Conservation (phyloP, 305 asterid species). For the Plantago lanceolata region DNA sequence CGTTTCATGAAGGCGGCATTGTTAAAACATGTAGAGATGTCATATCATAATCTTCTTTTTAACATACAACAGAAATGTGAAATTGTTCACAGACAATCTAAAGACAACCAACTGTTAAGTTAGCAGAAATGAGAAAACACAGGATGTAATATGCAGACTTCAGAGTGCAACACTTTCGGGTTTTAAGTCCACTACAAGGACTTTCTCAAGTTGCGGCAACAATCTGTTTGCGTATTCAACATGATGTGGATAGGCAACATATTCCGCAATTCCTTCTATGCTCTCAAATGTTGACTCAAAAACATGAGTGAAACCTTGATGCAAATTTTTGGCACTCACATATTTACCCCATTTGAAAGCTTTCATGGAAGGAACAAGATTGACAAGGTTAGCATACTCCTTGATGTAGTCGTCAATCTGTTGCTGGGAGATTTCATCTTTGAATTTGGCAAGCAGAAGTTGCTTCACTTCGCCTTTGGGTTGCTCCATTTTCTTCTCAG, state of each 20-base stretch:
- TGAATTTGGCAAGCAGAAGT: slow-evolving; percentile 66
- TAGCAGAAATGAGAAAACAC: too few species aligned
- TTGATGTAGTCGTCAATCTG: slow-evolving; percentile 52
- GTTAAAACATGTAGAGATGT: too few species aligned
- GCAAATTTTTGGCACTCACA: slow-evolving; percentile 62
- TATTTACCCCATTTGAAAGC: slow-evolving; percentile 66
- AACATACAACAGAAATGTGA: too few species aligned
- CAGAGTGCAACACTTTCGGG: slow-evolving; percentile 41
- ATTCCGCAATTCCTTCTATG: slow-evolving; percentile 64
- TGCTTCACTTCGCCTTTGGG: slow-evolving; percentile 63
- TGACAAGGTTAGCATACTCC: slow-evolving; percentile 70
- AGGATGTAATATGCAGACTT: slow-evolving; percentile 8
- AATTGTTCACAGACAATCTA: too few species aligned
- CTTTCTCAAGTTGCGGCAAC: slow-evolving; percentile 54
- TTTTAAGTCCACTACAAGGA: slow-evolving; percentile 54
- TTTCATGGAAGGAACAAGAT: slow-evolving; percentile 67
- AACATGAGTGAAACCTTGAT: slow-evolving; percentile 79
- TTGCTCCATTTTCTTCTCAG: slow-evolving; percentile 38
- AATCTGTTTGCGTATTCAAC: slow-evolving; percentile 46
- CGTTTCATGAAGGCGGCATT: too few species aligned
- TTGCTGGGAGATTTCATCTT: slow-evolving; percentile 48
- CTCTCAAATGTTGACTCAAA: slow-evolving; percentile 74
- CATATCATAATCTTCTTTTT: too few species aligned
- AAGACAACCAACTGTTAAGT: too few species aligned
- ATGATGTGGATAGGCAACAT: slow-evolving; percentile 51